A percentile compares a stretch with the other conserved stretches of the same genome.
Conservation (phyloP, 164 flowering plant genomes). For the Magnolia officinalis region DNA sequence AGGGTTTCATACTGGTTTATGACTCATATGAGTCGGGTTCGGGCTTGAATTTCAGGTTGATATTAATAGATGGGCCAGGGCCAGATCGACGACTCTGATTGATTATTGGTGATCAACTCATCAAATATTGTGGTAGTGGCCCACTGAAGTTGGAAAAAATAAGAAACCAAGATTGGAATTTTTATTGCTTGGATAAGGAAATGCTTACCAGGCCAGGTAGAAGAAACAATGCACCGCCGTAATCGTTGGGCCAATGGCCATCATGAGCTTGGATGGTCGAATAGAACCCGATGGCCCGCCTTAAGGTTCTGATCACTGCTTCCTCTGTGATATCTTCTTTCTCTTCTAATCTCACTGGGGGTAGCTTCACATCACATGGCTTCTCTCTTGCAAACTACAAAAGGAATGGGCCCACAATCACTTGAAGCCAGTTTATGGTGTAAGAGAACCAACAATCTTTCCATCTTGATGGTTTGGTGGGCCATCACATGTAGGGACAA, state of each 20-base stretch:
- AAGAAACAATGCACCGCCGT: slow-evolving; percentile 54
- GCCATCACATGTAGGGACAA: too few species aligned
- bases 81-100: neutral
- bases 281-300: slow-evolving; percentile 40
- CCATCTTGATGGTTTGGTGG: too few species aligned
- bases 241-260: slow-evolving; percentile 70
- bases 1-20: too few species aligned
- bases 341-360: slow-evolving; percentile 57
- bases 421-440: too few species aligned
- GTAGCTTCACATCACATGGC: slow-evolving; percentile 30
- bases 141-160: neutral
- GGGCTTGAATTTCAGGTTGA: neutral
- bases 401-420: too few species aligned
- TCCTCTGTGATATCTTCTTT: slow-evolving; percentile 57
- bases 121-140: neutral
- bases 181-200: neutral
- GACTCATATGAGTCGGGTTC: neutral
- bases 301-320: slow-evolving; percentile 51
- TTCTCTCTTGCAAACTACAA: slow-evolving; percentile 64
- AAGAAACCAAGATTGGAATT: neutral
- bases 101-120: neutral
- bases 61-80: neutral
- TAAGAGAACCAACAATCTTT: too few species aligned
- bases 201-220: slow-evolving; percentile 50
- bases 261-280: slow-evolving; percentile 58